Evolutionary conservation across 2,329 filamentous ascomycete species (phyloP).

Genomic region (Fusarium sp.): DNA sequence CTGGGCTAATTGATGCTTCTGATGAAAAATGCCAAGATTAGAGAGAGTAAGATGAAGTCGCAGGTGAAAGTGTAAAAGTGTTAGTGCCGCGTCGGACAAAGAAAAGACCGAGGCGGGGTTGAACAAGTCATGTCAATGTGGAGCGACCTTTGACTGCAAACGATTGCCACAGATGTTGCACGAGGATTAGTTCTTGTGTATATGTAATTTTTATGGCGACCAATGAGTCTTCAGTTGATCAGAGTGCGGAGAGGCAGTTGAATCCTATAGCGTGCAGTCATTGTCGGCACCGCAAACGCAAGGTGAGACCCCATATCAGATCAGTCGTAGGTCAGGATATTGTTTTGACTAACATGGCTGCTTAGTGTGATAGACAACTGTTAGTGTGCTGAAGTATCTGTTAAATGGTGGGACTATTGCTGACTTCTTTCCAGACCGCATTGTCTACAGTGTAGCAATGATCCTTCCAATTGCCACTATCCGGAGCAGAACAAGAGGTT

Average conservation of each 20-base stretch:
- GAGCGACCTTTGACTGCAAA: background rate
- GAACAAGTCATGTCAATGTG: background rate
- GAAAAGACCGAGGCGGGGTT: slow-evolving; percentile 45
- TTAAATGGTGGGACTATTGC: accelerated
- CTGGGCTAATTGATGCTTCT: no score
- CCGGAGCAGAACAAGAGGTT: slow-evolving; percentile 50
- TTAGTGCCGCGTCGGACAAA: slow-evolving; percentile 40
- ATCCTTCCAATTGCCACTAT: slow-evolving; percentile 48
- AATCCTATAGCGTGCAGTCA: slow-evolving; percentile 49
- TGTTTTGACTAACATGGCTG: background rate
- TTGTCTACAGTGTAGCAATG: slow-evolving; percentile 46
- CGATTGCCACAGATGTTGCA: background rate
- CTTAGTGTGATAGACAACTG: slow-evolving; percentile 39
- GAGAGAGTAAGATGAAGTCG: background rate
- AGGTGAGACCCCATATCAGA: slow-evolving; percentile 34
- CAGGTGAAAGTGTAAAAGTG: background rate
- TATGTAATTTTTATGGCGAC: slow-evolving; percentile 31
- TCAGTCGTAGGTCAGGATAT: accelerated
- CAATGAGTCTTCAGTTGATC: slow-evolving; percentile 1
- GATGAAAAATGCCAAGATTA: background rate
- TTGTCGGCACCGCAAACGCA: slow-evolving; percentile 49
- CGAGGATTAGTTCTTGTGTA: slow-evolving; percentile 1
- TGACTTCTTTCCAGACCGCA: slow-evolving; percentile 32
- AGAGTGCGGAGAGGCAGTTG: slow-evolving; percentile 25
- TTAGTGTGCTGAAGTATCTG: background rate